phyloP scores from a whole-genome alignment of 805 yeast genomes.

The Pichia nanzhaoensis region DNA sequence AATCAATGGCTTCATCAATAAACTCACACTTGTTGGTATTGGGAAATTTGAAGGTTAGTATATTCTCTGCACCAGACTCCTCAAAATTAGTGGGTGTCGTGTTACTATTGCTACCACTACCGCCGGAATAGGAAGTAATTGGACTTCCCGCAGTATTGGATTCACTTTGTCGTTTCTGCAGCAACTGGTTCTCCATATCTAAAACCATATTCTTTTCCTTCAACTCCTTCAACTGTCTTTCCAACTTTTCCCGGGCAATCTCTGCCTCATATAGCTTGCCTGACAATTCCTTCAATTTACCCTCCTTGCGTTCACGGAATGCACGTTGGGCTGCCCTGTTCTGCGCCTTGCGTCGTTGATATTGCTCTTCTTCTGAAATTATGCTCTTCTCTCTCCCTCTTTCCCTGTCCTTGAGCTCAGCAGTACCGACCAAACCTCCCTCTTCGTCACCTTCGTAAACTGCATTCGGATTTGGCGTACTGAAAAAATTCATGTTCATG shows the following conservation, averaged over 20 bases:
- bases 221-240: slow-evolving; percentile 36
- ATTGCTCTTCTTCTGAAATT: slow-evolving; percentile 35
- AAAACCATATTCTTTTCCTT: slow-evolving; percentile 50
- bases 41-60: slow-evolving; percentile 19
- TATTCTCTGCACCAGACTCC: neutral
- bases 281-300: slow-evolving; percentile 61
- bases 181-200: slow-evolving; percentile 54
- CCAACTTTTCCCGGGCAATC: slow-evolving; percentile 35
- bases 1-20: slow-evolving; percentile 20
- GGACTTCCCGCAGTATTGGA: too few relatives aligned
- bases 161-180: slow-evolving; percentile 24
- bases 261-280: slow-evolving; percentile 51
- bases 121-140: neutral
- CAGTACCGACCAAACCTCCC: too few relatives aligned
- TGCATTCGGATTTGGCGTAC: too few relatives aligned
- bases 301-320: slow-evolving; percentile 75
- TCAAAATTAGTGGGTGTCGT: too few relatives aligned
- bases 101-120: neutral
- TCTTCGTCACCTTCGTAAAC: too few relatives aligned
- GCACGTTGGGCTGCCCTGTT: slow-evolving; percentile 87
- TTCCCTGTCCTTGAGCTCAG: too few relatives aligned
- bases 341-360: slow-evolving; percentile 62
- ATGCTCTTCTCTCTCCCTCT: too few relatives aligned
- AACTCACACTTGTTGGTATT: slow-evolving; percentile 20
- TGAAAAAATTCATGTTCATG: too few relatives aligned